These are phyloP conservation scores for Iris macrosiphon DNA, from an alignment of 106 monocot species.

Conservation along the genomic window DNA sequence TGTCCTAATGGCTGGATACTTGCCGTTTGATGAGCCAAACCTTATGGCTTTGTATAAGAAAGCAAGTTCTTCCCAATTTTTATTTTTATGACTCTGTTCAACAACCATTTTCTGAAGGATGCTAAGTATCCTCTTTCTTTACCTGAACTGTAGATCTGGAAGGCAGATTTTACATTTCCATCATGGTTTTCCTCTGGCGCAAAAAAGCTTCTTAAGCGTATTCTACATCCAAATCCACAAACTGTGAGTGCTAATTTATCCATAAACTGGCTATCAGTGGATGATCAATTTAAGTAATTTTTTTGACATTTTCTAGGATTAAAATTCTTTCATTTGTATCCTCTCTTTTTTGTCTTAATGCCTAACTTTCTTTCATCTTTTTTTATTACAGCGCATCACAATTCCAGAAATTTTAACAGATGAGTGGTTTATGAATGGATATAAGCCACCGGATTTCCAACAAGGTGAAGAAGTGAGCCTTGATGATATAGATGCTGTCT, in stretches of 20 bases:
- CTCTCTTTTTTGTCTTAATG: background rate
- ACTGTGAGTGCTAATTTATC: conserved; percentile 36
- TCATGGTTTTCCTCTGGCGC: conserved; percentile 72
- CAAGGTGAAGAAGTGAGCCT: conserved; percentile 51
- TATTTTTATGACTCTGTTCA: background rate
- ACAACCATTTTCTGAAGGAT: background rate
- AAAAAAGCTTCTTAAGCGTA: conserved; percentile 65
- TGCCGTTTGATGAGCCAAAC: conserved; percentile 82
- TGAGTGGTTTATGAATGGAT: conserved; percentile 87
- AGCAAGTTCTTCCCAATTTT: conserved; percentile 16
- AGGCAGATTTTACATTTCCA: conserved; percentile 61
- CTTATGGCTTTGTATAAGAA: conserved; percentile 56
- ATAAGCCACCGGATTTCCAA: conserved; percentile 61
- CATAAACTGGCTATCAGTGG: background rate
- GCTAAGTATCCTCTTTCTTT: background rate
- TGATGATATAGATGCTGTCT: conserved; percentile 80
- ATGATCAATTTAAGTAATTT: background rate
- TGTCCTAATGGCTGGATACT: conserved; percentile 90
- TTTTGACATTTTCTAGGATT: background rate
- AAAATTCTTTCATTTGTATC: background rate
- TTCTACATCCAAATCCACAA: conserved; percentile 75
- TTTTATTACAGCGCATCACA: conserved; percentile 51
- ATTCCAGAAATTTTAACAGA: conserved; percentile 67
- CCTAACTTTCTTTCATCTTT: conserved; percentile 2
- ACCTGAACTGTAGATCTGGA: conserved; percentile 52